Conservation (phyloP, 1,284 basidiomycete species). For the Macrocystidia cucumis region DNA sequence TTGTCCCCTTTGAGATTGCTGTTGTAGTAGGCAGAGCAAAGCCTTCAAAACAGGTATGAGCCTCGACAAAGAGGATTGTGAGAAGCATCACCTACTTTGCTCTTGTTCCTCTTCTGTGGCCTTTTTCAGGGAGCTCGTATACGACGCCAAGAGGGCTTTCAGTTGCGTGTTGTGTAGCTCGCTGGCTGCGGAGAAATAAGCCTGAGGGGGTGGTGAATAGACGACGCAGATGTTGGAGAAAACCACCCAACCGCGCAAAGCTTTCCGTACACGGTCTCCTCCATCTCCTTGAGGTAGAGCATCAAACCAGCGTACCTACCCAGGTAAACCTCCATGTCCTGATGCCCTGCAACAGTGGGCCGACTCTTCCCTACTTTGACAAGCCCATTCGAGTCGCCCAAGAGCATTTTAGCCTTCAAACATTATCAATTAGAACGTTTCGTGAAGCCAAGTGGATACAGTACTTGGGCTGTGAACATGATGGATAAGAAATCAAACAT, state of each 20-base stretch:
- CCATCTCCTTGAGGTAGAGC: constrained; percentile 94
- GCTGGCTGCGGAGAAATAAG: constrained; percentile 82
- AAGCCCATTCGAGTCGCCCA: constrained; percentile 54
- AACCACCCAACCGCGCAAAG: constrained; percentile 70
- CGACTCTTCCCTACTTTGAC: constrained; percentile 33
- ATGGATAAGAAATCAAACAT: constrained; percentile 85
- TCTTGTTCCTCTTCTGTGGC: constrained; percentile 65
- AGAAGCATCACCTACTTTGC: constrained; percentile 37
- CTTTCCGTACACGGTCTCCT: constrained; percentile 76
- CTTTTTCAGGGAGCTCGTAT: constrained; percentile 59
- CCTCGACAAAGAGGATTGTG: constrained; percentile 6
- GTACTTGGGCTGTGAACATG: constrained; percentile 81
- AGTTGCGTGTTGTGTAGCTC: constrained; percentile 78
- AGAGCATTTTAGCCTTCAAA: constrained; percentile 55
- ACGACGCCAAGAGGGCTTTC: constrained; percentile 58
- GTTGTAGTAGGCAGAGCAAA: constrained; percentile 38
- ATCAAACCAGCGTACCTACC: constrained; percentile 87
- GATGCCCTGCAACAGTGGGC: constrained; percentile 54
- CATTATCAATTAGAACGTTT: constrained; percentile 4
- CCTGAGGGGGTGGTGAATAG: constrained; percentile 44
- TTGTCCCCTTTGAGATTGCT: constrained; percentile 35
- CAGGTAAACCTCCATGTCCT: constrained; percentile 73
- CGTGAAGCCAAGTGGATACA: background rate
- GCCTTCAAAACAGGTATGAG: constrained; percentile 23
- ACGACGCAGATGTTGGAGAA: constrained; percentile 1